Conservation (phyloP, 768 basidiomycete genomes). For the Leccinum sublutescens region DNA sequence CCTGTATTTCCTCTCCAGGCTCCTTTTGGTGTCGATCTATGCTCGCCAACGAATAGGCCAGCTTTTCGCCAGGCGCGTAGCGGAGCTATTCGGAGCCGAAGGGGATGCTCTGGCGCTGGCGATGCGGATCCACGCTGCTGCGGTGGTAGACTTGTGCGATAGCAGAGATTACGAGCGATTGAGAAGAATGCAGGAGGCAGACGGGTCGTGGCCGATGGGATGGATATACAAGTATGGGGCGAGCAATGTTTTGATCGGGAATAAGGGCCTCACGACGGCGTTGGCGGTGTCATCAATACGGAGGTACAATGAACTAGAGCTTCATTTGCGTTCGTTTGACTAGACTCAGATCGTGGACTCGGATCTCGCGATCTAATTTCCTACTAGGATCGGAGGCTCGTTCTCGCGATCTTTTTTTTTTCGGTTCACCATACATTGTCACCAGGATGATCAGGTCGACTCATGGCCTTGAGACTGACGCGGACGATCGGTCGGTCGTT, state of each 20-base stretch:
- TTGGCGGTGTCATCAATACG: conserved; percentile 19
- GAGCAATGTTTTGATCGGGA: conserved; percentile 11
- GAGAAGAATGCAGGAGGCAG: conserved; percentile 14
- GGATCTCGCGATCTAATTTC: background rate
- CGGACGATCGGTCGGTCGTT: background rate
- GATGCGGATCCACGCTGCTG: conserved; percentile 17
- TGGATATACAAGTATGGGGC: conserved; percentile 18
- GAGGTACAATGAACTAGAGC: conserved; percentile 12
- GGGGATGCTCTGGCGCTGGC: conserved; percentile 23
- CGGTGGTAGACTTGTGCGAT: conserved; percentile 10
- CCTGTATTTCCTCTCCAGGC: conserved; percentile 22
- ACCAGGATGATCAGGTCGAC: background rate
- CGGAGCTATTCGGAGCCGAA: conserved; percentile 14
- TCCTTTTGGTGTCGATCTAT: conserved; percentile 17
- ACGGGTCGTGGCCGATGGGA: conserved; percentile 23
- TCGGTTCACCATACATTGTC: background rate
- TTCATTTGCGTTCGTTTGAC: conserved; percentile 13
- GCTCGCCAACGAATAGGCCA: conserved; percentile 13
- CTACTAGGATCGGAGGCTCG: background rate
- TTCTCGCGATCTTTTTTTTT: background rate
- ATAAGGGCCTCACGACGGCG: conserved; percentile 22
- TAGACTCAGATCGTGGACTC: background rate
- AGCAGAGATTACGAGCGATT: conserved; percentile 18
- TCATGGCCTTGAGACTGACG: background rate
- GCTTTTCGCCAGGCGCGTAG: conserved; percentile 17